Evolutionary conservation across 2,329 filamentous ascomycete genomes (phyloP).

Genomic region (Apiospora arundinis): DNA sequence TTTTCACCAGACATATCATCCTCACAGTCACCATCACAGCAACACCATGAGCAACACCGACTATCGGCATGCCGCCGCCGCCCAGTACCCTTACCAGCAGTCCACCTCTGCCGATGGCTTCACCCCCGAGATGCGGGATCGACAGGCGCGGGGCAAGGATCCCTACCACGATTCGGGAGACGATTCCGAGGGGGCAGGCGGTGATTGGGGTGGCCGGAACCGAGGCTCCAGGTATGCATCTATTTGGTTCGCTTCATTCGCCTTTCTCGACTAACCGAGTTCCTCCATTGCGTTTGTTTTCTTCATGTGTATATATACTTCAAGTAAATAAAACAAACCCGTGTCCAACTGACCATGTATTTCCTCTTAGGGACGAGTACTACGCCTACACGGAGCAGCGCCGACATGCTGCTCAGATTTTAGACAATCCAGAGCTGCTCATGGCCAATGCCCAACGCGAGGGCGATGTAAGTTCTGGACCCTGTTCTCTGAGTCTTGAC

Average conservation of each 20-base stretch:
- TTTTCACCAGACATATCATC: conserved; percentile 6
- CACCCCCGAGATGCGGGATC: conserved; percentile 60
- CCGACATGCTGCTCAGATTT: conserved; percentile 57
- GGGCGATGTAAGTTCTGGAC: conserved; percentile 54
- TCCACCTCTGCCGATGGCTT: conserved; percentile 40
- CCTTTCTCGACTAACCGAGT: too few relatives aligned
- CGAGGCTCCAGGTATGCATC: conserved; percentile 26
- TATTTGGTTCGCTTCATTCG: neutral
- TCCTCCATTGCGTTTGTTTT: too few relatives aligned
- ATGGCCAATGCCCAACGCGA: conserved; percentile 64
- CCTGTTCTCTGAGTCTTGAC: conserved; percentile 14
- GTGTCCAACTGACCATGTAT: neutral
- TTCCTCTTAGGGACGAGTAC: conserved; percentile 41
- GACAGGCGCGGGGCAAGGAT: conserved; percentile 65
- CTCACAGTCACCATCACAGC: conserved; percentile 3
- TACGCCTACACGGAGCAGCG: conserved; percentile 51
- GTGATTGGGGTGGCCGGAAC: conserved; percentile 26
- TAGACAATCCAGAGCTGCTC: conserved; percentile 63
- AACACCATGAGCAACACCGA: conserved; percentile 9
- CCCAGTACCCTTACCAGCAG: conserved; percentile 12
- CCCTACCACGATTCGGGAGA: conserved; percentile 50
- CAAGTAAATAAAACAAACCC: too few relatives aligned
- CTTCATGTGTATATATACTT: neutral
- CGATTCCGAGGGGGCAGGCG: conserved; percentile 38
- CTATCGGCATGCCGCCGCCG: conserved; percentile 9